Base-by-base conservation (phyloP, 78 protist genomes). In the Speleostelium caveatum region DNA sequence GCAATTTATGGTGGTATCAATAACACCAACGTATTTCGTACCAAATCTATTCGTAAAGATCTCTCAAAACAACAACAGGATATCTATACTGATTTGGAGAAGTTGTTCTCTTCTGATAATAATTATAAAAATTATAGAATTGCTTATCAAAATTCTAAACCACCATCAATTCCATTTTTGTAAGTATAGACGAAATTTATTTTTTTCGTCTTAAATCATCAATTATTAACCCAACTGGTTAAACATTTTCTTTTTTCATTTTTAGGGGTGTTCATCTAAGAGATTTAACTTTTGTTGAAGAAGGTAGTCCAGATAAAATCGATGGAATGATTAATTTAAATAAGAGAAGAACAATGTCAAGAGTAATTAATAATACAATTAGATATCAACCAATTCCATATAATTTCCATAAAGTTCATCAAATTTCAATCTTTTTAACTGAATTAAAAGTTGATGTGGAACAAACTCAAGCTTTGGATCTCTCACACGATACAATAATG, bases 111-210 rank as follows among this genome's bases (percentile, higher is more conserved):
- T 16, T 39, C 67, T 12, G 93, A 94, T 2, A 33, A 49, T n/a
- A 80, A 69, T 39, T 93, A 36, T 49, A 94, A 95, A 61, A 71
- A 59, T 24, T 94, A 94, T 58, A 45, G 94, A 51, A 32, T 78
- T 3, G 73, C 72, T 3, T 94, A 89, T 41, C 61, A 68, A 35
- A 80, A 72, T 39, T 77, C 80, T 0, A 59, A 62, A 35, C 86
- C 88, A 75, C 96, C 96, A 33, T 87, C 75, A 45, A 68, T 94
- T 10, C 96, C 96, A 42, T 94, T 94, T 51, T 38, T 94, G n/a
- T n/a, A n/a, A 39, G 30, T 58, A n/a, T n/a, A n/a, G n/a, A n/a
- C n/a, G n/a, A n/a, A n/a, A n/a, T n/a, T n/a, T n/a, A n/a, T n/a
- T n/a, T n/a, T n/a, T n/a, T n/a, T n/a, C n/a, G n/a, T n/a, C n/a